Evolutionary conservation across 495 filamentous ascomycete species (phyloP), one percentile per base, ranked within the genome.

Genomic region (Podospora comata): DNA sequence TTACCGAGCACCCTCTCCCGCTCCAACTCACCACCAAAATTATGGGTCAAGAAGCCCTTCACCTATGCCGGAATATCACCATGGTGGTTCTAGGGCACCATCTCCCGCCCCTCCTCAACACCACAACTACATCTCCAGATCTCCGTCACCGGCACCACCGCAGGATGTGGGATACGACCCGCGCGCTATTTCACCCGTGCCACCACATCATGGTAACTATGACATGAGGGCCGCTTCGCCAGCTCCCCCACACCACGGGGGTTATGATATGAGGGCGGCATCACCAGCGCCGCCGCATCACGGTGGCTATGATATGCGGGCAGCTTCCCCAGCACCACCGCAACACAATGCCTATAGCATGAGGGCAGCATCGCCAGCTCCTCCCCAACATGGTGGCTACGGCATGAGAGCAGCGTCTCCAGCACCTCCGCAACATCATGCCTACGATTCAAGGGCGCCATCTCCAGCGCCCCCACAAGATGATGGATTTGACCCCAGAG

Each of bases 221-320:
- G 64, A 67, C 30, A 66, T 74, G 11, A 77, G 78, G 54, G 59
- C 64, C 11, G 71, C 77, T 30, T 81, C 80, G 4, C 77, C 81
- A 6, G 67, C 68, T 27, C 82, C 83, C 0, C 80, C 82, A n/a
- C 84, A 82, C 65, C 77, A 82, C 13, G 82, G 83, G 34, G 71
- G 67, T 54, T 72, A 77, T 58, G 68, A 68, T 39, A 80, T 83
- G 20, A 80, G 87, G 69, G 86, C 84, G 16, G 86, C 87, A n/a
- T 90, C 89, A 26, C 89, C 89, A 26, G 82, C 83, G 54, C 82
- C 79, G n/a, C 73, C 39, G 15, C 39, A 78, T 28, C 65, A 67
- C 53, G n/a, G 23, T 58, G 28, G 39, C 39, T 53, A 60, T 23
- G 30, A 18, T 48, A 65, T 68, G 9, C 48, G 70, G n/a, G 70